Evolutionary conservation across 257 asterid species (phyloP).

Genomic region (Salvia splendens): DNA sequence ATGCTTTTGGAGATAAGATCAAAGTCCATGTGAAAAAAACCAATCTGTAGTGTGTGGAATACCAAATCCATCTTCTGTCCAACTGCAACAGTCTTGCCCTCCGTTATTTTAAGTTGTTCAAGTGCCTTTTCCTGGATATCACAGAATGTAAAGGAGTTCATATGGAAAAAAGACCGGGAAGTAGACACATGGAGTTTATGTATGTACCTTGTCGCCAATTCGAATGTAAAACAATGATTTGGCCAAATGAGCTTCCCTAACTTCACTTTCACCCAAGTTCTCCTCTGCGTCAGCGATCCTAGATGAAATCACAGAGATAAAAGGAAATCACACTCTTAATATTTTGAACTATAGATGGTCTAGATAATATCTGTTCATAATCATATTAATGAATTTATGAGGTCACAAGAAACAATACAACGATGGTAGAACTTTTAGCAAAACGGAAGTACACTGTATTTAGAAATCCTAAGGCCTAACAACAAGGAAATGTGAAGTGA

Average conservation of each 20-base stretch:
- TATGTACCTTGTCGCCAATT: constrained; percentile 70
- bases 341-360: not conserved
- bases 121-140: constrained; percentile 81
- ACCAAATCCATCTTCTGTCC: constrained; percentile 99
- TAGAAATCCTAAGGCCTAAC: constrained; percentile 11
- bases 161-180: not conserved
- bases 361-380: not conserved
- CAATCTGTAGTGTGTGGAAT: constrained; percentile 74
- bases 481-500: constrained; percentile 3
- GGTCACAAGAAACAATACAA: not conserved
- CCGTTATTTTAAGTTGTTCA: constrained; percentile 90
- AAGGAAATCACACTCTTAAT: not conserved
- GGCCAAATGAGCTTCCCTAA: constrained; percentile 92
- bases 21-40: constrained; percentile 89
- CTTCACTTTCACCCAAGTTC: constrained; percentile 95
- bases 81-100: constrained; percentile 93
- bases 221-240: constrained; percentile 74
- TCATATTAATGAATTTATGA: constrained; percentile 5
- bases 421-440: not conserved
- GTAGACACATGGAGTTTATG: too few species aligned
- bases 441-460: not conserved
- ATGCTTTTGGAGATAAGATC: constrained; percentile 90
- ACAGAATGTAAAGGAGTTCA: constrained; percentile 19
- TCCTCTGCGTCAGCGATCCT: constrained; percentile 97
- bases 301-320: constrained; percentile 34